A percentile compares a stretch with the other conserved stretches of the same genome.
These are phyloP conservation scores for Umbilicaria muhlenbergii DNA, from an alignment of 495 filamentous ascomycete species.

Conservation along the genomic window DNA sequence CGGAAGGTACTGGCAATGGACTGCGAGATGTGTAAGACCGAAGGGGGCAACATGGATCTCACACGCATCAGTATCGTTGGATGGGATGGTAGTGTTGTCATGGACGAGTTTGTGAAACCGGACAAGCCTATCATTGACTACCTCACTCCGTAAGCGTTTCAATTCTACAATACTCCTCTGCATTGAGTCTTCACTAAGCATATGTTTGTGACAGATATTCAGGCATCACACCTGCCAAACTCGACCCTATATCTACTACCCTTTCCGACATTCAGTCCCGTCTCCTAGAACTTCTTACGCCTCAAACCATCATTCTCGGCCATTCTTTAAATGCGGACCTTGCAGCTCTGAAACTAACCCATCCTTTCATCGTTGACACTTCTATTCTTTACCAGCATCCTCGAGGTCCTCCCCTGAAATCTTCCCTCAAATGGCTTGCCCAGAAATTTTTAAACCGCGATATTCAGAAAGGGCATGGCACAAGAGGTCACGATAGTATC, in stretches of 20 bases:
- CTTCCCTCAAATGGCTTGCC: conserved; percentile 56
- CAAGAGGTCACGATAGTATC: conserved; percentile 70
- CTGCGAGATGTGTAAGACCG: conserved; percentile 92
- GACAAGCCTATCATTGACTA: conserved; percentile 74
- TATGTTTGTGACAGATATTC: conserved; percentile 34
- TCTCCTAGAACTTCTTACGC: conserved; percentile 55
- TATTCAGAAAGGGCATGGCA: conserved; percentile 62
- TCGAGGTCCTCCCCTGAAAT: conserved; percentile 56
- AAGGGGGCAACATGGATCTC: conserved; percentile 56
- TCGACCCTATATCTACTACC: conserved; percentile 68
- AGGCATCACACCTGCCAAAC: conserved; percentile 73
- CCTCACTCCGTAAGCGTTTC: conserved; percentile 48
- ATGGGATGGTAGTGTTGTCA: conserved; percentile 69
- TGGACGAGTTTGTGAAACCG: conserved; percentile 89
- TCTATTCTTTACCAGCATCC: conserved; percentile 68
- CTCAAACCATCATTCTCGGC: conserved; percentile 68
- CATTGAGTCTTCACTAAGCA: background rate
- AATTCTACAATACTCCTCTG: background rate
- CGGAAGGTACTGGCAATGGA: conserved; percentile 72
- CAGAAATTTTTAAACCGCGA: conserved; percentile 53
- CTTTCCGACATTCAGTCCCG: conserved; percentile 68
- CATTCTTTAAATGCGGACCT: conserved; percentile 89
- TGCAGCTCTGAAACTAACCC: conserved; percentile 64
- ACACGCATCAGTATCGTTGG: conserved; percentile 72
- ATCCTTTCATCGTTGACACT: conserved; percentile 89